Conservation (phyloP, 768 basidiomycete genomes). For the Termitomyces heimii region DNA sequence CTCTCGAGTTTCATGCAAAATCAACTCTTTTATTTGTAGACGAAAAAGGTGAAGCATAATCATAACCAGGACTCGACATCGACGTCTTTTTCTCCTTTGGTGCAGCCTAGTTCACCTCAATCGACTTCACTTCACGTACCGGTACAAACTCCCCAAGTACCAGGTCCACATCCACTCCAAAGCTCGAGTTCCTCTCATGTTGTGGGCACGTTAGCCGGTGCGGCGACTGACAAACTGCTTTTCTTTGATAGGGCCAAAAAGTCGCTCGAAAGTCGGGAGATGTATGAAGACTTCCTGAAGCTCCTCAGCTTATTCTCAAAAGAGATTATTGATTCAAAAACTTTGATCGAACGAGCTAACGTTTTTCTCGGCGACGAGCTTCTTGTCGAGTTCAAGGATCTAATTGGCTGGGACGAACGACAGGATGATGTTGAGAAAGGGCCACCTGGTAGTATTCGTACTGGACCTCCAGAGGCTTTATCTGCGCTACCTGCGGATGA, state of each 20-base stretch:
- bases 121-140: conserved; percentile 23
- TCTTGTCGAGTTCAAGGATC: conserved; percentile 76
- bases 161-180: conserved; percentile 16
- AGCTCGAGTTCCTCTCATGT: conserved; percentile 20
- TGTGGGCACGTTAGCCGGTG: conserved; percentile 24
- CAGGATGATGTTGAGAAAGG: conserved; percentile 57
- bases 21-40: conserved; percentile 24
- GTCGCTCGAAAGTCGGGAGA: conserved; percentile 64
- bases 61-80: conserved; percentile 57
- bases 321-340: conserved; percentile 84
- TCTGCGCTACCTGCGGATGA: conserved; percentile 77
- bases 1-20: neutral
- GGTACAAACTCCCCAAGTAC: conserved; percentile 14
- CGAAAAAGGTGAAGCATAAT: conserved; percentile 58
- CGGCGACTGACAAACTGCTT: conserved; percentile 67
- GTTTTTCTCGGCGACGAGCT: conserved; percentile 83
- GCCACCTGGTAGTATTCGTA: conserved; percentile 74
- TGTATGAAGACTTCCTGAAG: conserved; percentile 93
- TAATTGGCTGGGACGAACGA: conserved; percentile 76
- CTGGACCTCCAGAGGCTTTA: conserved; percentile 68
- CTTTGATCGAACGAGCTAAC: conserved; percentile 74
- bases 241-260: conserved; percentile 96
- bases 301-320: conserved; percentile 85
- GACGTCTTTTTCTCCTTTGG: conserved; percentile 45
- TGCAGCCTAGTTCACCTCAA: conserved; percentile 37